phyloP scores from a whole-genome alignment of 2,329 filamentous ascomycete species.

The Xylaria sp. region DNA sequence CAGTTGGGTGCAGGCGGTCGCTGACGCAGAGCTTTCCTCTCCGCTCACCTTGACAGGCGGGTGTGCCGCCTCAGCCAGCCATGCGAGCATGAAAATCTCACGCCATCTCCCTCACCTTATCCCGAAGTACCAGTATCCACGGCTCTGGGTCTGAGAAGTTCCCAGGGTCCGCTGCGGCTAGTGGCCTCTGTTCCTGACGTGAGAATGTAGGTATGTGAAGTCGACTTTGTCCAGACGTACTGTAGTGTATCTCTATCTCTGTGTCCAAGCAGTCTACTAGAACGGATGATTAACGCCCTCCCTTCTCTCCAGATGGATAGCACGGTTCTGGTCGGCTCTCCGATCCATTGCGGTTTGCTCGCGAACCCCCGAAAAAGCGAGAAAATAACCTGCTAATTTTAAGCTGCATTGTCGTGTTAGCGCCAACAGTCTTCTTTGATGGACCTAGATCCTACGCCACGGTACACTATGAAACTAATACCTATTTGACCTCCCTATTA shows the following conservation, averaged over 20 bases:
- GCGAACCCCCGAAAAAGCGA: constrained; percentile 8
- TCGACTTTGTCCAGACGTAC: not conserved
- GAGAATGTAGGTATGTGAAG: not conserved
- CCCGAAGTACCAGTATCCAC: constrained; percentile 30
- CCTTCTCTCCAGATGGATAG: not conserved
- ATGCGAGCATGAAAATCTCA: constrained; percentile 25
- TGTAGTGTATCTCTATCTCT: not conserved
- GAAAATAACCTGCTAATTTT: constrained; percentile 20
- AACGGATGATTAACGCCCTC: constrained; percentile 8
- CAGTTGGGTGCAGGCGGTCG: constrained; percentile 15
- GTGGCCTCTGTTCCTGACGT: constrained; percentile 13
- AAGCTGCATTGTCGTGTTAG: constrained; percentile 26
- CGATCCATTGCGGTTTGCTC: not conserved
- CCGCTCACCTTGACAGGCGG: constrained; percentile 26
- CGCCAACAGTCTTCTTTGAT: constrained; percentile 25
- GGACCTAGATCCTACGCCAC: constrained; percentile 20
- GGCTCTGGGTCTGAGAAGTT: constrained; percentile 30
- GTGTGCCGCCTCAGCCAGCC: constrained; percentile 29
- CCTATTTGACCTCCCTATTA: not conserved
- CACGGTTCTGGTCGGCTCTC: not conserved
- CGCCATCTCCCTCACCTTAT: constrained; percentile 21
- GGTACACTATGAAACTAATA: not conserved
- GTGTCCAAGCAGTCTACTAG: not conserved
- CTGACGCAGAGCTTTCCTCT: constrained; percentile 14
- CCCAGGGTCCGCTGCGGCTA: constrained; percentile 21